These are phyloP conservation scores for Manihot esculenta DNA, from an alignment of 441 rosid species.

Conservation along the genomic window DNA sequence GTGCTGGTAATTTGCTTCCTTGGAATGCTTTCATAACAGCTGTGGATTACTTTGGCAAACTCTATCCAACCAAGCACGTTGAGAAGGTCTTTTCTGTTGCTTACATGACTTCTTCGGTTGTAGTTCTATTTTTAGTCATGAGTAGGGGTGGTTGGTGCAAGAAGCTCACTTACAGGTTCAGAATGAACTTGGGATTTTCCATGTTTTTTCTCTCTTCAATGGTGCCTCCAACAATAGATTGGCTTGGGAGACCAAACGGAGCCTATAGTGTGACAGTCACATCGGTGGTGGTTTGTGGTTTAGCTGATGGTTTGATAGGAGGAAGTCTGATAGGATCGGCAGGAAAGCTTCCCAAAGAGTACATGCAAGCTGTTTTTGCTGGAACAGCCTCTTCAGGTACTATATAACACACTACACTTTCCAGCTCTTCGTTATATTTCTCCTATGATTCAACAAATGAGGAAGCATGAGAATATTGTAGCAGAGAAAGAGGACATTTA, in stretches of 20 bases:
- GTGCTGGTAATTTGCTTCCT: slow-evolving; percentile 49
- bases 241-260: slow-evolving; percentile 38
- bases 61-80: slow-evolving; percentile 64
- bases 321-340: slow-evolving; percentile 86
- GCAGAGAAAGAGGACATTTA: background rate
- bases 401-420: background rate
- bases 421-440: background rate
- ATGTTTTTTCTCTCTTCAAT: slow-evolving; percentile 66
- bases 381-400: slow-evolving; percentile 96
- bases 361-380: slow-evolving; percentile 94
- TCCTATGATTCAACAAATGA: background rate
- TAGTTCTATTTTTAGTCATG: slow-evolving; percentile 54
- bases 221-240: slow-evolving; percentile 64
- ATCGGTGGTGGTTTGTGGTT: slow-evolving; percentile 65
- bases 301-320: slow-evolving; percentile 78
- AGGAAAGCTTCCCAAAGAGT: slow-evolving; percentile 77
- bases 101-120: slow-evolving; percentile 76
- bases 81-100: slow-evolving; percentile 82
- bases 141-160: slow-evolving; percentile 54
- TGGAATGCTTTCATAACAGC: slow-evolving; percentile 95
- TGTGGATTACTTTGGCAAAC: slow-evolving; percentile 70
- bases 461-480: slow-evolving; percentile 6
- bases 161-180: slow-evolving; percentile 48
- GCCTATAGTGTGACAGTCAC: slow-evolving; percentile 51
- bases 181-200: slow-evolving; percentile 82